A percentile compares a stretch with the other conserved stretches of the same genome.
These are phyloP conservation scores for Bullera alba DNA, from an alignment of 768 basidiomycete genomes.

Conservation along the genomic window DNA sequence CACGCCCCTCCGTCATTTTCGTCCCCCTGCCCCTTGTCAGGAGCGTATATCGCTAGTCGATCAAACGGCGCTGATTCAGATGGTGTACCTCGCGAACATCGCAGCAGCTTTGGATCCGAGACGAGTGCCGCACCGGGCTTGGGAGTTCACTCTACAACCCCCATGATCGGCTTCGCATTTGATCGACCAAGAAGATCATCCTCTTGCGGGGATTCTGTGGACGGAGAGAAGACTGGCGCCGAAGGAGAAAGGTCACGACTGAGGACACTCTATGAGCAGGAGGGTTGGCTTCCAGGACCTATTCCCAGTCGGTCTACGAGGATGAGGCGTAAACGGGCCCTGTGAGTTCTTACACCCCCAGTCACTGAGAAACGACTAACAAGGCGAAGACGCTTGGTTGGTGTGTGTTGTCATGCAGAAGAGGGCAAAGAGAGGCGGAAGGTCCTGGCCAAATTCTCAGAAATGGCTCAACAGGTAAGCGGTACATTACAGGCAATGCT, in stretches of 20 bases:
- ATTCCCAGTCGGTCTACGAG: slow-evolving; percentile 6
- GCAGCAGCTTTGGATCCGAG: neutral
- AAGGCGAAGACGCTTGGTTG: slow-evolving; percentile 22
- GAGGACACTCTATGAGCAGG: slow-evolving; percentile 14
- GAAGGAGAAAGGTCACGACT: slow-evolving; percentile 18
- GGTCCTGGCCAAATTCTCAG: slow-evolving; percentile 32
- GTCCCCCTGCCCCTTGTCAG: too few species aligned
- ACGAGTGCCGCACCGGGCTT: neutral
- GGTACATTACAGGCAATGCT: neutral
- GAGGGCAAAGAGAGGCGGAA: slow-evolving; percentile 9
- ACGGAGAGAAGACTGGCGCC: slow-evolving; percentile 3
- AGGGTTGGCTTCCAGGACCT: slow-evolving; percentile 36
- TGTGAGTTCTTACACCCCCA: slow-evolving; percentile 10
- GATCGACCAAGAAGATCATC: neutral
- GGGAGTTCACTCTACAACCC: neutral
- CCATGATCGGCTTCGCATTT: neutral
- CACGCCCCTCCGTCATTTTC: too few species aligned
- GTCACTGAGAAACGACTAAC: too few species aligned
- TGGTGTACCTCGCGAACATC: neutral
- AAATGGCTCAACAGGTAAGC: slow-evolving; percentile 29
- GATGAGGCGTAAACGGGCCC: slow-evolving; percentile 13
- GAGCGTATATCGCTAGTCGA: slow-evolving; percentile 10
- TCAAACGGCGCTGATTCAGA: slow-evolving; percentile 10
- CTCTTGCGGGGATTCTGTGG: neutral
- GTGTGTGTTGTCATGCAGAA: slow-evolving; percentile 14